Base-by-base conservation (phyloP, 2,329 filamentous ascomycete genomes). In the Penicillium brevicompactum region DNA sequence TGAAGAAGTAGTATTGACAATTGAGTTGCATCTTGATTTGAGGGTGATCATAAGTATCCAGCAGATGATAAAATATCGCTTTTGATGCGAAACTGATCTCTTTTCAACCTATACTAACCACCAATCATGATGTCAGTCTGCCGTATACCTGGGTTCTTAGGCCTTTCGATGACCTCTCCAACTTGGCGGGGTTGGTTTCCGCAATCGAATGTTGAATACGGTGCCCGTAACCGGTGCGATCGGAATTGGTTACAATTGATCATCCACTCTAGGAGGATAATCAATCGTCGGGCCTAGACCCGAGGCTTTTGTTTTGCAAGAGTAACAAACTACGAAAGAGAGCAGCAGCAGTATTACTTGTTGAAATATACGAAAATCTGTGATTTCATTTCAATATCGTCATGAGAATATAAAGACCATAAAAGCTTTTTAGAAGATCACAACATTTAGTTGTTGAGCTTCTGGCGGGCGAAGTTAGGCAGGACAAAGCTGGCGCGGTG, bases 401-500 rank as follows among this genome's bases (percentile, higher is more conserved):
- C 43, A 52, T 52, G 37, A 47, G 49, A 38, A 55, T 52, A 37
- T 52, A 55, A 52, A 52, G 49, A 51, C 53, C 53, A 55, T 14
- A 52, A 47, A 50, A 51, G 47, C 47, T 54, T 54, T 54, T 54
- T 41, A 22, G 16, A 21, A 52, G 4, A 52, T 46, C 42, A 51
- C 46, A 11, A 34, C 42, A 57, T 40, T 46, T 62, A 64, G 45
- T 60, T 57, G 46, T 61, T 76, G 66, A 87, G 74, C 58, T 81
- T 83, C 84, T 93, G 88, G 76, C 91, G 87, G 56, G 93, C 93
- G 76, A 97, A 99, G 74, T 86, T 97, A 60, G 94, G 94, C 74
- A 99, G 83, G 61, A 97, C 78, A 76, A 97, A 99, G 76, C 88
- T 87, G 60, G 94, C 93, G 82, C 92, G 88, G 84, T 99, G 94